Evolutionary conservation across 495 filamentous ascomycete genomes (phyloP).

Genomic region (Neurospora sublineolata): DNA sequence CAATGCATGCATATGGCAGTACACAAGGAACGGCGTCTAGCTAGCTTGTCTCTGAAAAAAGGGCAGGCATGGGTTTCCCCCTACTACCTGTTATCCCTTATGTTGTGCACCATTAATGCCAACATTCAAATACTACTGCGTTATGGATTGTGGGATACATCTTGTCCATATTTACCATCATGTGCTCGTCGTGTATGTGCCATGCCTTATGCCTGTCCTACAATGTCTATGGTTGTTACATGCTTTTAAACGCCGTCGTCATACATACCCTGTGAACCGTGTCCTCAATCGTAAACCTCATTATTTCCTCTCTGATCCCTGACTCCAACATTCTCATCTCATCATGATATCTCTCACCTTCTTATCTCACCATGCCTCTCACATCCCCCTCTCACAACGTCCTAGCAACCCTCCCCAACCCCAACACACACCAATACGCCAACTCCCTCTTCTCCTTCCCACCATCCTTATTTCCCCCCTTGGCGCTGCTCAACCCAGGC

Average conservation of each 20-base stretch:
- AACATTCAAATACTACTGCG: background rate
- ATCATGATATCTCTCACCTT: too few relatives aligned
- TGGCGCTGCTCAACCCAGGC: slow-evolving; percentile 14
- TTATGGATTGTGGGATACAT: background rate
- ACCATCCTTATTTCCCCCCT: slow-evolving; percentile 18
- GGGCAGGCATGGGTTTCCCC: background rate
- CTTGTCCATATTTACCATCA: background rate
- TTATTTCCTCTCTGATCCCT: background rate
- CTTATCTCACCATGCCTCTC: background rate
- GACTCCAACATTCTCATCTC: background rate
- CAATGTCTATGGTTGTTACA: background rate
- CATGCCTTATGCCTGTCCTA: background rate
- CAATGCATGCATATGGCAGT: slow-evolving; percentile 19
- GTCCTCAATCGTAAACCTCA: background rate
- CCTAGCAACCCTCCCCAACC: slow-evolving; percentile 59
- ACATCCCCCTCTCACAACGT: background rate
- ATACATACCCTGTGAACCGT: background rate
- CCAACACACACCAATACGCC: slow-evolving; percentile 91
- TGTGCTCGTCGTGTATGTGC: background rate
- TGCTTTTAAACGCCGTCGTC: background rate
- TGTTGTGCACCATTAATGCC: background rate
- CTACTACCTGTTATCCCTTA: background rate
- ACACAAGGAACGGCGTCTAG: slow-evolving; percentile 28
- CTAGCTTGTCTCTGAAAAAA: slow-evolving; percentile 25
- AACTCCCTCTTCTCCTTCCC: slow-evolving; percentile 53